phyloP scores from a whole-genome alignment of 2,329 filamentous ascomycete species.

The Penicillium crustosum region DNA sequence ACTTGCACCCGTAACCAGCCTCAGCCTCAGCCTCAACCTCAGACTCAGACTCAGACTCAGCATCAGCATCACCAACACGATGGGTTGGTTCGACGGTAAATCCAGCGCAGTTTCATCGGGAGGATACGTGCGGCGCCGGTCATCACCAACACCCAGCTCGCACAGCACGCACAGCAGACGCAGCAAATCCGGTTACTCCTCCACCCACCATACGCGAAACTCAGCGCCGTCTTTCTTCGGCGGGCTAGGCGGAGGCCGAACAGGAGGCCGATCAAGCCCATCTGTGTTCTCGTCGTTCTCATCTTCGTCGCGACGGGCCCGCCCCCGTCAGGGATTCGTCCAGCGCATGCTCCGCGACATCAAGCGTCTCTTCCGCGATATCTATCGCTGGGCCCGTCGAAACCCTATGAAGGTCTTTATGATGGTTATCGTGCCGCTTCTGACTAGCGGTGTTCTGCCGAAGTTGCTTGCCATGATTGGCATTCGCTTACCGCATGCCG shows the following conservation, averaged over 20 bases:
- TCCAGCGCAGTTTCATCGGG: slow-evolving; percentile 32
- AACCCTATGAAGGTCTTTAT: slow-evolving; percentile 87
- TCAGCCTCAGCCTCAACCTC: background rate
- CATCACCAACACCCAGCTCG: slow-evolving; percentile 24
- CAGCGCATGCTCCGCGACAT: slow-evolving; percentile 71
- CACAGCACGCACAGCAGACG: slow-evolving; percentile 39
- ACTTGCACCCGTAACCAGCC: background rate
- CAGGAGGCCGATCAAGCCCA: slow-evolving; percentile 36
- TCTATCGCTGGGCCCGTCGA: slow-evolving; percentile 75
- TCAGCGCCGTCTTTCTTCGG: slow-evolving; percentile 51
- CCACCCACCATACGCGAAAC: slow-evolving; percentile 39
- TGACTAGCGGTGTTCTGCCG: slow-evolving; percentile 78
- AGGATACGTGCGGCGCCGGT: slow-evolving; percentile 31
- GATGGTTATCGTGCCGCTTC: slow-evolving; percentile 80
- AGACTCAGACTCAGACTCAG: background rate
- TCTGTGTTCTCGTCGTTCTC: slow-evolving; percentile 60
- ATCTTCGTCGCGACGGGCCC: slow-evolving; percentile 73
- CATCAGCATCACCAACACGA: slow-evolving; percentile 21
- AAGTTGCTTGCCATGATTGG: slow-evolving; percentile 78
- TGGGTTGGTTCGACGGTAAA: slow-evolving; percentile 50
- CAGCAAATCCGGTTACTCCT: slow-evolving; percentile 38
- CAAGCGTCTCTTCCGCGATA: slow-evolving; percentile 74
- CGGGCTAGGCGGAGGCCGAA: slow-evolving; percentile 36
- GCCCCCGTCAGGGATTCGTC: slow-evolving; percentile 75
- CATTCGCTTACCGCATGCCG: slow-evolving; percentile 66